Percentiles rank a stretch among this genome's conserved stretches.
These are phyloP conservation scores for Actinomortierella wolfii DNA, from an alignment of 371 early-diverging fungal species.

Conservation along the genomic window DNA sequence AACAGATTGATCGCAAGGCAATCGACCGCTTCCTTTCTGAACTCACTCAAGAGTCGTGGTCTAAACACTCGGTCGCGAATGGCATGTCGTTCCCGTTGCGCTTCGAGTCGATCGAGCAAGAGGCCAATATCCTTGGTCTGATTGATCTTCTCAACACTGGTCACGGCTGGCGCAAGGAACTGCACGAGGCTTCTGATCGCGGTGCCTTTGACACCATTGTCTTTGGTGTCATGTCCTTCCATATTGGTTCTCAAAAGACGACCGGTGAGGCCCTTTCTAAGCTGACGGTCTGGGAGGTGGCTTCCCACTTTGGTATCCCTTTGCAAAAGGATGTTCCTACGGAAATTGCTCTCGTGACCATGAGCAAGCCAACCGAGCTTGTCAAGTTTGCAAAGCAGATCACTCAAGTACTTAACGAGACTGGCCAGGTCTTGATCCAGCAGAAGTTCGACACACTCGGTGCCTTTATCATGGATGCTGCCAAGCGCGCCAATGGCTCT, in stretches of 20 bases:
- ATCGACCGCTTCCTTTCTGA: slow-evolving; percentile 24
- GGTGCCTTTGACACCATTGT: slow-evolving; percentile 80
- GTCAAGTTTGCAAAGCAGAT: slow-evolving; percentile 71
- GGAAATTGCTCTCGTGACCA: slow-evolving; percentile 64
- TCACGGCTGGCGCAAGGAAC: slow-evolving; percentile 68
- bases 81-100: slow-evolving; percentile 72
- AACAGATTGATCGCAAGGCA: slow-evolving; percentile 30
- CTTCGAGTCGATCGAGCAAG: slow-evolving; percentile 71
- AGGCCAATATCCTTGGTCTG: slow-evolving; percentile 74
- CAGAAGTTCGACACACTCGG: slow-evolving; percentile 67
- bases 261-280: slow-evolving; percentile 51
- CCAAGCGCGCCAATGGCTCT: slow-evolving; percentile 59
- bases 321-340: slow-evolving; percentile 65
- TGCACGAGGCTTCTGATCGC: slow-evolving; percentile 64
- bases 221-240: slow-evolving; percentile 85
- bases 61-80: slow-evolving; percentile 51
- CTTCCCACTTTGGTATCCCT: slow-evolving; percentile 66
- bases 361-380: slow-evolving; percentile 68
- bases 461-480: slow-evolving; percentile 69
- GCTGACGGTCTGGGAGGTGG: slow-evolving; percentile 54
- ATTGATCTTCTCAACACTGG: slow-evolving; percentile 77
- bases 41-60: slow-evolving; percentile 40
- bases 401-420: slow-evolving; percentile 67
- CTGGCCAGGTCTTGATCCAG: slow-evolving; percentile 62
- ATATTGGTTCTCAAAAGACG: slow-evolving; percentile 63